These are phyloP conservation scores for Mychonastes homosphaera DNA, from an alignment of 139 green algal genomes.

Conservation along the genomic window DNA sequence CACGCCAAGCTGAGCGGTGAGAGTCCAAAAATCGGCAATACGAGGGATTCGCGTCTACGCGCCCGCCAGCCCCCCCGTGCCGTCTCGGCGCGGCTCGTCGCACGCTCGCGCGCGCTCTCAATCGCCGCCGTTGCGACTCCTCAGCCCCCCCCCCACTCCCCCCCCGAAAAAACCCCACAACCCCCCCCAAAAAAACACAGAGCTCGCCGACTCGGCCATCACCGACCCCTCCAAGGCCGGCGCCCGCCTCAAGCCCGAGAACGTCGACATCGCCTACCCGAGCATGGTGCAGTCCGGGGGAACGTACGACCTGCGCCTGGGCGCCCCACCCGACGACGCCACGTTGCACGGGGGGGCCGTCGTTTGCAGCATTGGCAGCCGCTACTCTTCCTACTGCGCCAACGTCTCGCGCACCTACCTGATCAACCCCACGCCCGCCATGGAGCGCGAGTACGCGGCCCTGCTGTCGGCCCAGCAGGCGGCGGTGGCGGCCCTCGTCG, in stretches of 20 bases:
- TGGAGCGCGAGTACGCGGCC: constrained; percentile 66
- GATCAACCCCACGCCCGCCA: constrained; percentile 70
- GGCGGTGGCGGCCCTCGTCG: constrained; percentile 58
- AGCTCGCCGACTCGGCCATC: constrained; percentile 61
- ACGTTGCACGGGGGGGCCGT: constrained; percentile 27
- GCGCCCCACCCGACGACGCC: constrained; percentile 27
- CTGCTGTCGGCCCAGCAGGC: constrained; percentile 60
- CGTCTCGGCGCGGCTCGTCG: no score
- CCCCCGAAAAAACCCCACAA: no score
- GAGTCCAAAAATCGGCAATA: no score
- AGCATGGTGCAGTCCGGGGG: constrained; percentile 76
- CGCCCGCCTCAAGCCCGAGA: constrained; percentile 70
- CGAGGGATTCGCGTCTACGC: no score
- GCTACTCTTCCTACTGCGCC: constrained; percentile 89
- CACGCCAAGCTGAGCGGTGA: constrained; percentile 73
- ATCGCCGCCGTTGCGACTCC: no score
- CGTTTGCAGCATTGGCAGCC: constrained; percentile 50
- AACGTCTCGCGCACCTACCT: constrained; percentile 79
- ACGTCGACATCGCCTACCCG: constrained; percentile 89
- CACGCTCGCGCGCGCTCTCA: no score
- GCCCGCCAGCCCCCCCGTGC: no score
- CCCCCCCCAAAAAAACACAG: no score
- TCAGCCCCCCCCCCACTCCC: no score
- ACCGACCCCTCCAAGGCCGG: constrained; percentile 54
- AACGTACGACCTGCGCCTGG: constrained; percentile 57